These are phyloP conservation scores for Schoenoplectus triqueter DNA, from an alignment of 202 grass and related monocot species.

Conservation along the genomic window DNA sequence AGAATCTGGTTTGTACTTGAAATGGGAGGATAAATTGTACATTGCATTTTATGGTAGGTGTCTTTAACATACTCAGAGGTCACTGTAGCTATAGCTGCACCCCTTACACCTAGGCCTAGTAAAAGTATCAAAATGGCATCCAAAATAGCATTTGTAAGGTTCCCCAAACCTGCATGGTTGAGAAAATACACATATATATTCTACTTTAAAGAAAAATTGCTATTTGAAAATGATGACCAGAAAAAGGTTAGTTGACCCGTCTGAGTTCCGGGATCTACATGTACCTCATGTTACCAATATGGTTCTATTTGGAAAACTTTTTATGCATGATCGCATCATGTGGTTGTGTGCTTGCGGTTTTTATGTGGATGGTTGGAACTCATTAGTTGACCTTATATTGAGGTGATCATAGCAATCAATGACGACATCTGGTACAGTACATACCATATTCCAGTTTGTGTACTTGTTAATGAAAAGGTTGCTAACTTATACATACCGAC, in stretches of 20 bases:
- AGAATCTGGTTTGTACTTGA: conserved; percentile 33
- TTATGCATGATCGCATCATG: not conserved
- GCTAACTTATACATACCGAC: conserved; percentile 53
- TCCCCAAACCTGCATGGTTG: conserved; percentile 60
- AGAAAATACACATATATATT: conserved; percentile 30
- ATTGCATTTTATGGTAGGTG: conserved; percentile 37
- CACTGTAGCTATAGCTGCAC: conserved; percentile 86
- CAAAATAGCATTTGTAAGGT: conserved; percentile 71
- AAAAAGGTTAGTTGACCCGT: not conserved
- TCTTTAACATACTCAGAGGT: conserved; percentile 76
- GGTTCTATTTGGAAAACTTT: not conserved
- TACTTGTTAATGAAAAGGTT: not conserved
- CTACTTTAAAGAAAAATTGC: conserved; percentile 2
- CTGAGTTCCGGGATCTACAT: not conserved
- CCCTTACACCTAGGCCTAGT: conserved; percentile 78
- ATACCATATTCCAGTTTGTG: not conserved
- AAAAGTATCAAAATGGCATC: conserved; percentile 78
- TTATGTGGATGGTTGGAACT: not conserved
- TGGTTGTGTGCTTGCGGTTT: not conserved
- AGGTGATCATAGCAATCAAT: not conserved
- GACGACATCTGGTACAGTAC: not conserved
- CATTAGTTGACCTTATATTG: not conserved
- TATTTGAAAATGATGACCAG: not conserved
- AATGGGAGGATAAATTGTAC: conserved; percentile 41
- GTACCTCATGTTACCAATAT: not conserved